Base-by-base conservation (phyloP, 129 eudicot genomes). In the Rutidosis leptorrhynchoides region DNA sequence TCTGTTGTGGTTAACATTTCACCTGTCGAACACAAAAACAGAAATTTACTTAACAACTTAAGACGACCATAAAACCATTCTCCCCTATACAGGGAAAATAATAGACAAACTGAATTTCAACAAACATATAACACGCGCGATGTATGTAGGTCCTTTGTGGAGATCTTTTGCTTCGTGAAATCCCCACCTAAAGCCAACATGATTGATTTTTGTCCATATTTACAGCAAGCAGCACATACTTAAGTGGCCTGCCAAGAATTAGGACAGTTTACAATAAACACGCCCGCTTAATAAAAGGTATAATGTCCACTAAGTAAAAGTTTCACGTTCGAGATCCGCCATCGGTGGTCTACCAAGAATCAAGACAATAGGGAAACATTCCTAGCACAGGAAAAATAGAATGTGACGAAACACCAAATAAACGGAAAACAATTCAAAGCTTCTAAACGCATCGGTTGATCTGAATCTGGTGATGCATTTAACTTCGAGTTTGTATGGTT, bases 1-100 rank as follows among this genome's bases (percentile, higher is more conserved):
- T 89, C 97, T 73, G 82, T 67, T 7, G 97, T 89, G 1, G 92
- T 86, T 82, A 89, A 74, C 23, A 94, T 79, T 76, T 94, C 93
- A 75, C 98, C 98, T 93, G 54, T 27, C 33, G 19, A 21, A 60
- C 27, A 27, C 37, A 61, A 46, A 27, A 22, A 0, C 45, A 65
- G 33, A 28, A 42, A 57, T 26, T 19, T 29, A 5, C 1, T 1
- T 15, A 20, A 40, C 10, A 21, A 42, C 9, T 21, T 25, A 37
- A 24, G 26, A 56, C 26, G 16, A 11, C 46, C 3, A 12, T 20
- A 1, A 22, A 55, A 24, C 25, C 7, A 52, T 17, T 7, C 4
- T 52, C 14, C 25, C 23, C 27, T 1, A 19, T 49, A 49, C 20
- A 19, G 8, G 5, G 27, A 52, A 52, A 53, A 53, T 40, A 20